Evolutionary conservation across 2,329 filamentous ascomycete genomes (phyloP), one percentile per base, ranked within the genome.

Genomic region (Apiospora pterosperma): DNA sequence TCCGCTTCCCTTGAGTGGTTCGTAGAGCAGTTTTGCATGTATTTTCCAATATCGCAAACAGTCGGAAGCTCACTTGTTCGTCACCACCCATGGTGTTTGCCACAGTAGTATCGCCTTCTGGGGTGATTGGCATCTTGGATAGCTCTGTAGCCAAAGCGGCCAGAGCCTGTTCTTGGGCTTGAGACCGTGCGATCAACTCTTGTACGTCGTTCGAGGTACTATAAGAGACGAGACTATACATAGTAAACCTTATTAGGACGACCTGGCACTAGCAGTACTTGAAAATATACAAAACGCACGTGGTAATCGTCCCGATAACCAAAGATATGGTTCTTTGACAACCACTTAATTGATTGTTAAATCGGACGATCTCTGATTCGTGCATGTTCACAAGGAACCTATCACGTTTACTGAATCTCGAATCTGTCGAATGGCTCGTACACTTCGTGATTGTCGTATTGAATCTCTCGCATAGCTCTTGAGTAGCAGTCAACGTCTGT

Each of bases 241-340:
- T 5, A n/a, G 12, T 7, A 4, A 19, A 41, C 4, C 2, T 41
- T 4, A 16, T 41, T 41, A 41, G 38, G 6, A 41, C 7, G 16
- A n/a, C 5, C 16, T 41, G n/a, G n/a, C n/a, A n/a, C n/a, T n/a
- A n/a, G n/a, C n/a, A n/a, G n/a, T n/a, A n/a, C n/a, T n/a, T n/a
- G n/a, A n/a, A 5, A 41, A 41, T n/a, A 41, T 41, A 2, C n/a
- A 8, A 41, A 41, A 16, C 38, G 7, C 7, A 41, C 38, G n/a
- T 19, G 19, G 12, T 41, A 41, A 41, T n/a, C 38, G 38, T 41
- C 38, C n/a, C 66, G 12, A 67, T 61, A 59, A 66, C 64, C 44
- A 66, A 42, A 41, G 66, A 66, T 41, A 67, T 65, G 23, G 66
- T 67, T 38, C 59, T 66, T 58, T 67, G 64, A 59, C 61, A 67